Evolutionary conservation across 139 green algal species (phyloP), one percentile per base, ranked within the genome.

Genomic region (Chlorella sp.): DNA sequence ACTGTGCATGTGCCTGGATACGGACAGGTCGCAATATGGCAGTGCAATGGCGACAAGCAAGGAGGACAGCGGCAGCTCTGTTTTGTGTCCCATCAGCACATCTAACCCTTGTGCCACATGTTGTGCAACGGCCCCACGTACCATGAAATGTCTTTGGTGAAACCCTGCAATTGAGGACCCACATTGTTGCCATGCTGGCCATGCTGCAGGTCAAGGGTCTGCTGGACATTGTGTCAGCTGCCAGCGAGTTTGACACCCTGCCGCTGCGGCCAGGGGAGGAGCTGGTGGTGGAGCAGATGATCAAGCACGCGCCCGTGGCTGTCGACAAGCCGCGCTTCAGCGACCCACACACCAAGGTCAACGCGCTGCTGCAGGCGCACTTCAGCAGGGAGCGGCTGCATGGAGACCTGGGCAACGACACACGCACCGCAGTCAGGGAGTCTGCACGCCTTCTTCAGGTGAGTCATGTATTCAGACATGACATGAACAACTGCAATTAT

Each of bases 271-370:
- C 93, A 0, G 92, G 92, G 1, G 85, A 93, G 77, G 94, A 98
- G 77, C 80, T 93, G 5, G 62, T 73, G 0, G 74, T 98, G 61
- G 64, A 85, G 74, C 84, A 84, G 73, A 77, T 97, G 80, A 70
- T 96, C 26, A 64, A 32, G 17, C 74, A 79, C 51, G 87, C 89
- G 17, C 85, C 86, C 17, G 79, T 99, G 29, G 77, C 90, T 1
- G 10, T 67, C 4, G 61, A 67, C 50, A 81, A 77, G 59, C 85
- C 85, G 1, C 76, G 82, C 60, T 93, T 81, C 74, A 89, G 76
- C 0, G 94, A 98, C 75, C 91, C 95, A 35, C 91, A 97, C 84
- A 88, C 85, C 64, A 99, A 99, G 88, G 73, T 71, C 65, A 96
- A 98, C 72, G 91, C 89, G 62, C 88, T 99, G 71, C 85, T 99